Base-by-base conservation (phyloP, 495 filamentous ascomycete species). In the Annulohypoxylon bovei region DNA sequence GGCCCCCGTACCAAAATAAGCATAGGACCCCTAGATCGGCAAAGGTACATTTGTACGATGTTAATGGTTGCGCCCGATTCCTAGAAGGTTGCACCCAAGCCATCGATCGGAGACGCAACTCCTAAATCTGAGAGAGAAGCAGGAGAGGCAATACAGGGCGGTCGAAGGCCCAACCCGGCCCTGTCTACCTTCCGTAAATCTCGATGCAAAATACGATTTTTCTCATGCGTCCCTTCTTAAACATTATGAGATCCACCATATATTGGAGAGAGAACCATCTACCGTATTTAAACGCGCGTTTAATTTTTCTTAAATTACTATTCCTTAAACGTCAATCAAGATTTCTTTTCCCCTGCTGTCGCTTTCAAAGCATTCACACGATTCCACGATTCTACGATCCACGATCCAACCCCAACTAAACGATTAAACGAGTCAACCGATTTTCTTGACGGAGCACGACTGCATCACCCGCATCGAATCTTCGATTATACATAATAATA, bases 1-100 rank as follows among this genome's bases (percentile, higher is more conserved):
- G 12, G 52, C 30, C 52, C 49, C 27, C 42, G 39, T 35, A 50
- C 42, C 44, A 20, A 40, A 33, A 50, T 62, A 50, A 50, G 58
- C 30, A 62, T 47, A 61, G 39, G 42, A 49, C 57, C 42, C 57
- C 27, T 44, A 56, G 53, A 56, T 56, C 53, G 53, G 33, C 53
- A 56, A 25, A 56, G 53, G 32, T 56, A 56, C 53, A 56, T 23
- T 39, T 56, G 53, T 56, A 16, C 53, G 53, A 56, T 56, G 53
- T 39, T 23, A 56, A 39, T 56, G 32, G 53, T 56, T 56, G 27
- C 33, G n/a, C 25, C 35, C 53, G 53, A 56, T 56, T 30, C 32
- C 32, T 2, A 56, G 53, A 25, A 35, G 32, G 53, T 40, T 40
- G n/a, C 18, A 37, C 32, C 18, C 16, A 8, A 25, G 32, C 16